Base-by-base conservation (phyloP, 768 basidiomycete species). In the Mycena capillaripes region DNA sequence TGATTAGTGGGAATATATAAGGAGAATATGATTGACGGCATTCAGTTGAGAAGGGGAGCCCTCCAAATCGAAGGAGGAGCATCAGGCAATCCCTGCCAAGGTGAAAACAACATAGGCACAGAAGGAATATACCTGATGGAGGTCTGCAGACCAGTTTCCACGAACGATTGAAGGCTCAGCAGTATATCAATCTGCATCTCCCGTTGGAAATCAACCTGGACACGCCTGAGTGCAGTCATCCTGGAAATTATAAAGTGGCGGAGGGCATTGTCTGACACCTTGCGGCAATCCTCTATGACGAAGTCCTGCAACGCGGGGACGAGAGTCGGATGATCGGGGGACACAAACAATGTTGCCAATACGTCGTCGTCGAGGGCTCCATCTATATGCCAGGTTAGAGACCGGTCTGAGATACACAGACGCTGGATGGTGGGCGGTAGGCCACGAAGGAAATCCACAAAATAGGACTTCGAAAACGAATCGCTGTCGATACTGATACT, bases 141-240 rank as follows among this genome's bases (percentile, higher is more conserved):
- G 23, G 66, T 2, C 55, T 72, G 16, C 52, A 71, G n/a, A 8
- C 60, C 64, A 19, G 29, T 8, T 2, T 62, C 68, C 50, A 69
- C 19, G 40, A 61, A 55, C 12, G 50, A 29, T 14, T 53, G 34
- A 8, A 69, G 38, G 14, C 6, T 11, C 10, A 60, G 52, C 5
- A 30, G 25, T 9, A 69, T 27, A 40, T 62, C 68, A 17, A 55
- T 16, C 48, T 61, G 38, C 21, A 23, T 21, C 19, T 53, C 23
- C 14, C 68, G 59, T 50, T 55, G 16, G 40, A 69, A 69, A 25
- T 27, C n/a, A 30, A 56, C 29, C 16, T 62, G n/a, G 17, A 69
- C 48, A 12, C 36, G 59, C 59, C 9, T 30, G 36, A 69, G 60
- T 3, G 38, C 27, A 12, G 50, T 48, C 29, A 44, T 27, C 36